phyloP scores from a whole-genome alignment of 73 alveolate species.

The Paramecium biaurelia region DNA sequence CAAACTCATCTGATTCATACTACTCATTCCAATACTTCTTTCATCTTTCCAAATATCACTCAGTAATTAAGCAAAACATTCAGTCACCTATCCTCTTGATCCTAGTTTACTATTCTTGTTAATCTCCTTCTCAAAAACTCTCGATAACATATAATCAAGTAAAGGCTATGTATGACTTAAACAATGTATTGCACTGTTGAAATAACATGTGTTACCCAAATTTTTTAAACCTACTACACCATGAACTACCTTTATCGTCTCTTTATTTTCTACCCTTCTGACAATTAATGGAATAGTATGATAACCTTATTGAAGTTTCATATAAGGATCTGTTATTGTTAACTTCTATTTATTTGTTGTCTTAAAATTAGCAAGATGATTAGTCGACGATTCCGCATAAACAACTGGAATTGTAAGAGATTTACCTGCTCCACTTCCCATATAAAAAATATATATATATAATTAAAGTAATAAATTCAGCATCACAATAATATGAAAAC shows the following conservation, averaged over 20 bases:
- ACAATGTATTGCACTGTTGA: slow-evolving; percentile 85
- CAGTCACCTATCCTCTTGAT: slow-evolving; percentile 70
- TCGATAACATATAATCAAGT: slow-evolving; percentile 73
- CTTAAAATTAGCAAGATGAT: background rate
- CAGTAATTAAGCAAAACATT: slow-evolving; percentile 64
- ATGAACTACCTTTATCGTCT: background rate
- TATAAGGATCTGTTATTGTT: background rate
- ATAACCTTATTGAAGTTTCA: background rate
- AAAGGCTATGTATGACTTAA: slow-evolving; percentile 74
- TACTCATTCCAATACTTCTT: slow-evolving; percentile 35
- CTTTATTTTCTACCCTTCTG: background rate
- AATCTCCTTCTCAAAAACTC: slow-evolving; percentile 69
- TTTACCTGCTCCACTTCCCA: slow-evolving; percentile 35
- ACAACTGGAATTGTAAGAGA: slow-evolving; percentile 16
- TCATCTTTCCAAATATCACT: slow-evolving; percentile 69
- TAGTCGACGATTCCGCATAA: background rate
- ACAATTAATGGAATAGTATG: background rate
- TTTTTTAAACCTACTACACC: slow-evolving; percentile 79
- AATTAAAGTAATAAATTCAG: background rate
- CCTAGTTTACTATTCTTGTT: slow-evolving; percentile 66
- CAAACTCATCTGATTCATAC: background rate
- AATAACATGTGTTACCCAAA: slow-evolving; percentile 84
- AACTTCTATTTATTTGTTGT: background rate
- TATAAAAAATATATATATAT: background rate
- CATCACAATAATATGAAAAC: background rate